A percentile compares a stretch with the other conserved stretches of the same genome.
Conservation (phyloP, 139 green algal genomes). For the Tetradesmus lagerheimii region DNA sequence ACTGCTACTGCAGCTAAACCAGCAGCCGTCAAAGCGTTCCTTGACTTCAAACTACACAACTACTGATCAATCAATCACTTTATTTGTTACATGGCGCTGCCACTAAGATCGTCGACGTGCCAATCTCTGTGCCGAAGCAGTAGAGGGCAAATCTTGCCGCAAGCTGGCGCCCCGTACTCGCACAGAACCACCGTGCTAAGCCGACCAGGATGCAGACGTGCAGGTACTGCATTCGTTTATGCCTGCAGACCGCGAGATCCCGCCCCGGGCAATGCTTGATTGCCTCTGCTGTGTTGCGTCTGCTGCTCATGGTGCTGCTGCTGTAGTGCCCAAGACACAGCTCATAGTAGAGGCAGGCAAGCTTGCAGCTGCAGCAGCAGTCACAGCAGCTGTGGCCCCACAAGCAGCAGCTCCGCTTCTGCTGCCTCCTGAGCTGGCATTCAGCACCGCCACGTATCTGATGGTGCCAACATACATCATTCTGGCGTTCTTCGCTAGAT, state of each 20-base stretch:
- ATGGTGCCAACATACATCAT: constrained; percentile 77
- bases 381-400: not conserved
- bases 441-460: constrained; percentile 67
- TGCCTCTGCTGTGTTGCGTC: not conserved
- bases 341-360: not conserved
- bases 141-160: not conserved
- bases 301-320: not conserved
- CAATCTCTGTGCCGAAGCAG: not conserved
- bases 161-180: not conserved
- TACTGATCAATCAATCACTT: too few relatives aligned
- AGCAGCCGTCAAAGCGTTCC: too few relatives aligned
- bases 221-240: not conserved
- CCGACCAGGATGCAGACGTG: not conserved
- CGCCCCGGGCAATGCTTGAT: not conserved
- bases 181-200: not conserved
- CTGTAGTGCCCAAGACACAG: not conserved
- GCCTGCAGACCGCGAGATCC: not conserved
- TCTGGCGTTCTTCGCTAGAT: constrained; percentile 67
- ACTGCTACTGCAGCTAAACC: too few relatives aligned
- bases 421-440: constrained; percentile 54
- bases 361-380: constrained; percentile 20
- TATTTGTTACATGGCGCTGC: not conserved
- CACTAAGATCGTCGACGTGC: not conserved
- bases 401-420: not conserved
- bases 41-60: too few relatives aligned